Base-by-base conservation (phyloP, 306 rosid species). In the Adenanthera pavonina region DNA sequence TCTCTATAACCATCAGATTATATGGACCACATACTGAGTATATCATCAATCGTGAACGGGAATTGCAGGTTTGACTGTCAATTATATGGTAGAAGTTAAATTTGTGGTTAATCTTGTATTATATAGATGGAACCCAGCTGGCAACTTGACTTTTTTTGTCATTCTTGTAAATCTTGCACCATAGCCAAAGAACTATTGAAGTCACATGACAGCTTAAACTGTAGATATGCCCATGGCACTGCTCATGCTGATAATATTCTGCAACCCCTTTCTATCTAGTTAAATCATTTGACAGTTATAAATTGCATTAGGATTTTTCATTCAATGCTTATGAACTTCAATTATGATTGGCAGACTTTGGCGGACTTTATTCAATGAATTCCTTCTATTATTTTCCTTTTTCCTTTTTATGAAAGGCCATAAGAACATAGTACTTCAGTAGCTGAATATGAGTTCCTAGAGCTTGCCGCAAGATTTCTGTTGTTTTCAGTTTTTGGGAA, bases 11-110 rank as follows among this genome's bases (percentile, higher is more conserved):
- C 0, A 76, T 95, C 75, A 87, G 99, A 83, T 79, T 95, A 77
- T 95, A 88, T 81, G 99, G 98, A 53, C 98, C 98, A 1, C 90
- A 95, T 88, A 95, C 99, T 0, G 99, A 93, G 54, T 83, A 87
- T 82, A 93, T 95, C 33, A 92, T 95, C 30, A 89, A 95, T 75
- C 96, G 99, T 54, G 88, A 86, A 52, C 88, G 97, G 25, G 99
- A 95, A 86, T 85, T 95, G 82, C 93, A 88, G 99, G 99, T 95
- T 76, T 57, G 77, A 72, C 54, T 20, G 83, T 36, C n/a, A 52
- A 51, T 35, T 76, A 49, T 53, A 2, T 81, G 57, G 67, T 73
- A 54, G 9, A n/a, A 73, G 64, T 19, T 65, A 77, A 69, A 41
- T 35, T 49, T 54, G 46, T 41, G 14, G 46, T 69, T 75, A 20